Conservation (phyloP, 192 early-diverging fungal species). For the Entophlyctis luteolus region DNA sequence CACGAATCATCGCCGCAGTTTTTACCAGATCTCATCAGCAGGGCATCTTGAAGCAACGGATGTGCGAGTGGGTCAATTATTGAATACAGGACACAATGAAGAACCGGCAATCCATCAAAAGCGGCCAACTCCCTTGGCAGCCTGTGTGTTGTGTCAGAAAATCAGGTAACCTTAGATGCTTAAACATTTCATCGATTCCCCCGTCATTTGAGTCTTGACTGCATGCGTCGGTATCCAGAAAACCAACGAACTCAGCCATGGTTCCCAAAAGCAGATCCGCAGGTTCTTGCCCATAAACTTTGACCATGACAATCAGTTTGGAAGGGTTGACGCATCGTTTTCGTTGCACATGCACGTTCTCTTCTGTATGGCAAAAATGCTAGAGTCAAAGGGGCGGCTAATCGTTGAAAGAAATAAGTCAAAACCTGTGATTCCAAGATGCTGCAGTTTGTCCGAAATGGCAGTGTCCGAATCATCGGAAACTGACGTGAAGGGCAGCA, state of each 20-base stretch:
- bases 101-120: background rate
- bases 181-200: no score
- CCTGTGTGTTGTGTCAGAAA: background rate
- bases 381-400: no score
- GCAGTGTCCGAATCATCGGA: no score
- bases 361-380: no score
- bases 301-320: background rate
- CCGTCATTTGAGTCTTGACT: background rate
- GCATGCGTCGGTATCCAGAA: constrained; percentile 6
- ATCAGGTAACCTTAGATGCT: no score
- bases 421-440: no score
- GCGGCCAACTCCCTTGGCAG: constrained; percentile 1
- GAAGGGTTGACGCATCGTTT: background rate
- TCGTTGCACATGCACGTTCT: constrained; percentile 9
- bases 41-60: background rate
- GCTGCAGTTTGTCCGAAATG: no score
- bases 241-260: constrained; percentile 22
- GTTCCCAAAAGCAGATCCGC: constrained; percentile 6
- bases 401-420: no score
- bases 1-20: no score
- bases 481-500: no score
- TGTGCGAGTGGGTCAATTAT: constrained; percentile 1
- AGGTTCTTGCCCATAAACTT: constrained; percentile 25
- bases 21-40: no score
- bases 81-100: constrained; percentile 5